Evolutionary conservation across 768 basidiomycete genomes (phyloP).

Genomic region (Pisolithus tinctorius): DNA sequence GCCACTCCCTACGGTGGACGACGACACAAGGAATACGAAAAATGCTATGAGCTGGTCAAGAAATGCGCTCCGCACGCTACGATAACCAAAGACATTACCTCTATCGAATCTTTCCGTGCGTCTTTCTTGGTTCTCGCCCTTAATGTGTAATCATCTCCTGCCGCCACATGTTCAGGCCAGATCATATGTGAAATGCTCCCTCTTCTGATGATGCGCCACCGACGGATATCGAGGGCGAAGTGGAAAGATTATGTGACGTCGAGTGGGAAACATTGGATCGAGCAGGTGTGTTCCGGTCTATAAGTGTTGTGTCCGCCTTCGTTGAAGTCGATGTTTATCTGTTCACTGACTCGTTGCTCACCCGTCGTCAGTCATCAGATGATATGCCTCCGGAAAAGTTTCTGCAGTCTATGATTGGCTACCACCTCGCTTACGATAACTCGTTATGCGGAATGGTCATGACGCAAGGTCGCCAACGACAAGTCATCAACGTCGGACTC

Average conservation of each 20-base stretch:
- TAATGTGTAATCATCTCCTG: background rate
- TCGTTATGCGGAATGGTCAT: conserved; percentile 78
- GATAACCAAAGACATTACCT: conserved; percentile 47
- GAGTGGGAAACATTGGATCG: conserved; percentile 77
- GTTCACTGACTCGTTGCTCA: background rate
- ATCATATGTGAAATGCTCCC: conserved; percentile 75
- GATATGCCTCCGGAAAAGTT: conserved; percentile 56
- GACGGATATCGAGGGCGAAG: conserved; percentile 67
- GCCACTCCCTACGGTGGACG: background rate
- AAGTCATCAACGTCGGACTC: conserved; percentile 79
- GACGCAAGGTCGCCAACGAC: conserved; percentile 68
- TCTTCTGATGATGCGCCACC: conserved; percentile 79
- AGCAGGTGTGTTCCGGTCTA: conserved; percentile 44
- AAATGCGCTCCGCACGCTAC: conserved; percentile 54
- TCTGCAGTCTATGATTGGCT: conserved; percentile 71
- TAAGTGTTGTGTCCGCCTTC: background rate
- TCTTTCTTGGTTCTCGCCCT: conserved; percentile 5
- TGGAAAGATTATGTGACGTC: conserved; percentile 60
- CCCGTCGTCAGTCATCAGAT: conserved; percentile 39
- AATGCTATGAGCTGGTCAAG: conserved; percentile 52
- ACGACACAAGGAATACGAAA: conserved; percentile 60
- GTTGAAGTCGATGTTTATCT: conserved; percentile 2
- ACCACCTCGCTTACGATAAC: conserved; percentile 61
- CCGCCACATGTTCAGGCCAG: conserved; percentile 40
- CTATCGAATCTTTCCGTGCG: conserved; percentile 65